A percentile compares a stretch with the other conserved stretches of the same genome.
Evolutionary conservation across 768 basidiomycete genomes (phyloP).

Genomic region (Psilocybe subaeruginosa): DNA sequence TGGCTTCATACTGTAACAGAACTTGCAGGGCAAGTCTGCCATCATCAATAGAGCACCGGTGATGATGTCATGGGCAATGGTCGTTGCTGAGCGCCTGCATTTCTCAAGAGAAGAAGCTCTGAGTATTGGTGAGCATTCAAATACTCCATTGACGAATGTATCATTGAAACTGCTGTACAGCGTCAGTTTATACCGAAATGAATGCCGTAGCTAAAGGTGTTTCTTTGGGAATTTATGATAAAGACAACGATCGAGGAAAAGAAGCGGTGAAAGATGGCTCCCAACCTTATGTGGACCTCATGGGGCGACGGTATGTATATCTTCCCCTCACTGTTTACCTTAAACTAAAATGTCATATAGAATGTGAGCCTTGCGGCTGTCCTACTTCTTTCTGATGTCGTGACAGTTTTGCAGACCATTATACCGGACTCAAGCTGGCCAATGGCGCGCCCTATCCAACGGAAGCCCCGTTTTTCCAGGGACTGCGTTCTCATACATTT

Average conservation of each 20-base stretch:
- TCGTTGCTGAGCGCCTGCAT: constrained; percentile 85
- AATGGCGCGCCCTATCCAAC: constrained; percentile 85
- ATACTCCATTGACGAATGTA: background rate
- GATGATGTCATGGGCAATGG: constrained; percentile 91
- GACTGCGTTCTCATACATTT: constrained; percentile 84
- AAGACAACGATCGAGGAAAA: constrained; percentile 52
- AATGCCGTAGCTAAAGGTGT: constrained; percentile 87
- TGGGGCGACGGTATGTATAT: constrained; percentile 53
- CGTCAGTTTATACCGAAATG: constrained; percentile 92
- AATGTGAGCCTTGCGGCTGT: constrained; percentile 21
- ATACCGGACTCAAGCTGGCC: constrained; percentile 64
- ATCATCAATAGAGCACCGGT: constrained; percentile 91
- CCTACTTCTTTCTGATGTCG: background rate
- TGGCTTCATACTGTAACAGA: constrained; percentile 36
- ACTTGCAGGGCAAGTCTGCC: constrained; percentile 59
- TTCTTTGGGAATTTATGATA: constrained; percentile 76
- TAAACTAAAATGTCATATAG: constrained; percentile 9
- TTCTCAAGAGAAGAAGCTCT: constrained; percentile 90
- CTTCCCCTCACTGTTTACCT: background rate
- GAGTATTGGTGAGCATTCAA: constrained; percentile 67
- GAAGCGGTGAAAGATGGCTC: constrained; percentile 59
- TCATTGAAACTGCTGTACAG: constrained; percentile 27
- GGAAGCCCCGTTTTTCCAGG: constrained; percentile 72
- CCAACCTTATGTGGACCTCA: constrained; percentile 86
- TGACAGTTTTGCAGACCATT: constrained; percentile 60